Conservation (phyloP, 2,329 filamentous ascomycete species). For the Fusarium luffae region DNA sequence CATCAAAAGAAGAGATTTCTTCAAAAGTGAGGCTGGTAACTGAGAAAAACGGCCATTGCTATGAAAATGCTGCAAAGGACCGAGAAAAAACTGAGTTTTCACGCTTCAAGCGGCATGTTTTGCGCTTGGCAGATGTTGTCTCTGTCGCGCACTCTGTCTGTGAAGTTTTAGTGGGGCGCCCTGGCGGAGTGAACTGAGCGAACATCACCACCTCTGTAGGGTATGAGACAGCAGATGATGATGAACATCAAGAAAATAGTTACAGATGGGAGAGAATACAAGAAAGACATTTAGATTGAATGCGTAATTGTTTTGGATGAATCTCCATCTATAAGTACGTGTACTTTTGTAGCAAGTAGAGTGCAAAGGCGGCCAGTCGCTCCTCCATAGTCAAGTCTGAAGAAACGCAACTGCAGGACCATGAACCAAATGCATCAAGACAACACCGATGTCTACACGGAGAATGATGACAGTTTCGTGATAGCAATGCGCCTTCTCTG, state of each 20-base stretch:
- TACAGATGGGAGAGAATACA: background rate
- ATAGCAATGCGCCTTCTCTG: background rate
- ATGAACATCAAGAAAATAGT: background rate
- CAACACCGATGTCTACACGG: accelerated
- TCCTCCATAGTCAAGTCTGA: accelerated
- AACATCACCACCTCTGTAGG: background rate
- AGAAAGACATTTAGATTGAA: background rate
- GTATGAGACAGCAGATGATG: background rate
- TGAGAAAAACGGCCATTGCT: background rate
- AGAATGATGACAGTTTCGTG: too few species aligned
- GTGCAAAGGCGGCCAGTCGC: accelerated
- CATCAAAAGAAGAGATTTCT: background rate
- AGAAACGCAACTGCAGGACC: background rate
- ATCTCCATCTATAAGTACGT: accelerated
- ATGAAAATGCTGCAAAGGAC: background rate
- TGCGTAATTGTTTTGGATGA: background rate
- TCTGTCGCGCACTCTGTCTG: background rate
- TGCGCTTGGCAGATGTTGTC: background rate
- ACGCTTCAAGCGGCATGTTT: background rate
- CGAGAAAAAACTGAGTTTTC: background rate
- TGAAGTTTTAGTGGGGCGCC: background rate
- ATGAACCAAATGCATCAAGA: accelerated
- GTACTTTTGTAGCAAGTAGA: background rate
- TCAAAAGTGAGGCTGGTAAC: background rate
- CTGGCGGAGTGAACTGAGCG: background rate